Conservation (phyloP, 1,284 basidiomycete genomes). For the Apiotrichum brassicae region DNA sequence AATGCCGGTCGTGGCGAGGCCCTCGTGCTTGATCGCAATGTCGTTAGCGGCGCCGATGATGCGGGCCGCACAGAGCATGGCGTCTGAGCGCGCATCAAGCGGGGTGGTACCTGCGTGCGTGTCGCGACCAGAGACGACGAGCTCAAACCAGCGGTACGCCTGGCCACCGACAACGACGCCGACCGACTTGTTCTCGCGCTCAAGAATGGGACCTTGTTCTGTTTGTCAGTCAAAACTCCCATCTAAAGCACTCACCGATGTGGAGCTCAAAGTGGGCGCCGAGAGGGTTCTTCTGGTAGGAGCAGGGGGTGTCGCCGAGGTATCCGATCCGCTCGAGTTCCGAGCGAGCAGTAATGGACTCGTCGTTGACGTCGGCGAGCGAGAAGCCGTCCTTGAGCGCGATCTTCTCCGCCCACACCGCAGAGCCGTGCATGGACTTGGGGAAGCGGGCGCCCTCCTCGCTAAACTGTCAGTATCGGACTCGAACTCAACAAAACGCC, state of each 20-base stretch:
- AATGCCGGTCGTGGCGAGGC: slow-evolving; percentile 23
- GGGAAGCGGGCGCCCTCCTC: slow-evolving; percentile 31
- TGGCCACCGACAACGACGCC: slow-evolving; percentile 27
- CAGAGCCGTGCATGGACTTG: slow-evolving; percentile 29
- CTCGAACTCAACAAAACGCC: background rate
- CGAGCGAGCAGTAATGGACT: slow-evolving; percentile 3
- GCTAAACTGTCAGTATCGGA: slow-evolving; percentile 6
- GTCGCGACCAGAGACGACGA: slow-evolving; percentile 24
- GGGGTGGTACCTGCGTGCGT: slow-evolving; percentile 30
- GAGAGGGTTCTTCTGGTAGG: slow-evolving; percentile 17
- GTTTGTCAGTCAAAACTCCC: background rate
- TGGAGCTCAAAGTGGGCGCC: slow-evolving; percentile 35
- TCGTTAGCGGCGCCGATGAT: slow-evolving; percentile 16
- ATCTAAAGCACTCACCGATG: slow-evolving; percentile 9
- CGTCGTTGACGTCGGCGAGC: slow-evolving; percentile 11
- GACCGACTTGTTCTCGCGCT: slow-evolving; percentile 14
- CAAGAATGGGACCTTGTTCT: slow-evolving; percentile 34
- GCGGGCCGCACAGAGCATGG: slow-evolving; percentile 15
- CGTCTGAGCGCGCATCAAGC: slow-evolving; percentile 19
- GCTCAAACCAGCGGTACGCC: slow-evolving; percentile 26
- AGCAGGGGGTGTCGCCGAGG: slow-evolving; percentile 15
- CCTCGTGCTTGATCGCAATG: slow-evolving; percentile 14
- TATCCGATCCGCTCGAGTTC: slow-evolving; percentile 25
- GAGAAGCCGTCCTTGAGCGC: slow-evolving; percentile 13
- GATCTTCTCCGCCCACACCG: slow-evolving; percentile 28